Conservation (phyloP, 257 asterid species). For the Cruciata laevipes region DNA sequence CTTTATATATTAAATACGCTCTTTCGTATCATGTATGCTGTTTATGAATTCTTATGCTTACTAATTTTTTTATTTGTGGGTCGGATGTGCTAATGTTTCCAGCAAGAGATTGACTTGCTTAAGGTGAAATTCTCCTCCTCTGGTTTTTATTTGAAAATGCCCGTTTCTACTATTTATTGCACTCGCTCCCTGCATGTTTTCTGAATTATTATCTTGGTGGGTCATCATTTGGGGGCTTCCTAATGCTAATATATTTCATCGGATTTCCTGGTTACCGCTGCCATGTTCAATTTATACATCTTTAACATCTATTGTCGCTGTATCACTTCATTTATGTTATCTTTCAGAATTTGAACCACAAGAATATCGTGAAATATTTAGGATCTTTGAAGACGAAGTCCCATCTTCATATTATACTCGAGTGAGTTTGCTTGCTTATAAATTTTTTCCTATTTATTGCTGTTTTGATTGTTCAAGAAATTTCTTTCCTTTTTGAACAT, state of each 20-base stretch:
- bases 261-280: not conserved
- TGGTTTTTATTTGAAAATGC: not conserved
- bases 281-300: not conserved
- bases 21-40: not conserved
- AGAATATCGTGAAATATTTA: conserved; percentile 88
- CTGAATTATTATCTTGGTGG: not conserved
- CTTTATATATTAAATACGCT: not conserved
- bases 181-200: not conserved
- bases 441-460: conserved; percentile 1
- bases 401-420: conserved; percentile 95
- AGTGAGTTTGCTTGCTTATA: conserved; percentile 50
- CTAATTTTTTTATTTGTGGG: conserved; percentile 22
- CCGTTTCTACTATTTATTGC: not conserved
- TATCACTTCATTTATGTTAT: conserved; percentile 14
- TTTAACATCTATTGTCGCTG: not conserved
- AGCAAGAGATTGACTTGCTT: conserved; percentile 98
- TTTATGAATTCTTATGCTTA: conserved; percentile 7
- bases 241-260: not conserved
- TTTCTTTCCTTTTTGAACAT: not conserved
- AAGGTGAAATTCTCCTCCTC: conserved; percentile 48
- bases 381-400: conserved; percentile 94
- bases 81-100: conserved; percentile 29
- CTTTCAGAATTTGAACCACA: conserved; percentile 91
- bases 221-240: not conserved
- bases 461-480: not conserved